Percentiles rank a stretch among this genome's conserved stretches.
Evolutionary conservation across 805 yeast species (phyloP).

Genomic region (Saccharomyces jurei): DNA sequence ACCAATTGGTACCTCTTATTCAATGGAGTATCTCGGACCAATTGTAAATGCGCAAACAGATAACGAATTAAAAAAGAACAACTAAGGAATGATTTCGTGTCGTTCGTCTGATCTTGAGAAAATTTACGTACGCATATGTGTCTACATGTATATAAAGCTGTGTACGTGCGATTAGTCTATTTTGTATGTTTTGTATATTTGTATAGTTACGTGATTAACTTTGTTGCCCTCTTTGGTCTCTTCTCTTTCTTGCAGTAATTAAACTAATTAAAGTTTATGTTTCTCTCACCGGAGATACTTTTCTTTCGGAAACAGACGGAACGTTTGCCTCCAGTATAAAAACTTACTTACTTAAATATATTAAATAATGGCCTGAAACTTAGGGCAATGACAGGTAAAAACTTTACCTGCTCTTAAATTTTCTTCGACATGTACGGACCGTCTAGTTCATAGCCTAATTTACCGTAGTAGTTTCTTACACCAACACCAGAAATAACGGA

Average conservation of each 20-base stretch:
- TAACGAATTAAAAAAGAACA: slow-evolving; percentile 5
- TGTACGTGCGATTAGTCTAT: not conserved
- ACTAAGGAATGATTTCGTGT: not conserved
- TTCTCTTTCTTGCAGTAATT: not conserved
- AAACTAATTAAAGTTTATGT: not conserved
- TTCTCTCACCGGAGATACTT: not conserved
- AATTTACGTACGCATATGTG: not conserved
- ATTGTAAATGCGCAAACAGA: not conserved
- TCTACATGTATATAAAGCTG: not conserved
- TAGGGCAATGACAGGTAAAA: not conserved
- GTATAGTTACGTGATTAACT: not conserved
- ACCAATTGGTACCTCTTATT: slow-evolving; percentile 20
- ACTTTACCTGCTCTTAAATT: slow-evolving; percentile 10
- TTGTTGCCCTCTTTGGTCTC: not conserved
- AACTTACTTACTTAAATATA: not conserved
- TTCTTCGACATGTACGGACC: slow-evolving; percentile 96
- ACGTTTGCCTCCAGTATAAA: not conserved
- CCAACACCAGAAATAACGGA: slow-evolving; percentile 97
- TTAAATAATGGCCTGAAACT: not conserved
- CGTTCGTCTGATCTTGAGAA: not conserved
- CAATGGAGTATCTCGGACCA: slow-evolving; percentile 11
- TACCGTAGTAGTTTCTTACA: slow-evolving; percentile 89
- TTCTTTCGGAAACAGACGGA: not conserved
- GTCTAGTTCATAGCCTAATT: slow-evolving; percentile 83
- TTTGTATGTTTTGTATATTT: not conserved